Base-by-base conservation (phyloP, 768 basidiomycete genomes). In the Mrakia hoshinonis region DNA sequence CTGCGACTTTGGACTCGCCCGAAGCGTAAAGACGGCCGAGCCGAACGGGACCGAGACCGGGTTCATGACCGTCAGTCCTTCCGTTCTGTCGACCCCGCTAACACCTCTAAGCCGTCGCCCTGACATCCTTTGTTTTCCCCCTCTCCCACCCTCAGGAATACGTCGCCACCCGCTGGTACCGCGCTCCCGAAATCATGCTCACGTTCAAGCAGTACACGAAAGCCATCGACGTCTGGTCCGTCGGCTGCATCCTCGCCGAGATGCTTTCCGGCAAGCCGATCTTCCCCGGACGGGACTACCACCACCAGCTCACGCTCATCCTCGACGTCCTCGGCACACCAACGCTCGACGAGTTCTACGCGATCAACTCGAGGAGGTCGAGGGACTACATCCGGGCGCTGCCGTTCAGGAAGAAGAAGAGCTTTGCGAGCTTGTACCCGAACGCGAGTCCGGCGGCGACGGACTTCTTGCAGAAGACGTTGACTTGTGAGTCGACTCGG, bases 181-280 rank as follows among this genome's bases (percentile, higher is more conserved):
- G 96, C 47, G 96, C 96, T 0, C 96, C 96, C 0, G 96, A 99
- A 79, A 94, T 99, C 82, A 99, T 99, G 96, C 84, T 99, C 65
- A 96, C 70, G 43, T 72, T 72, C 84, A 95, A 96, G 79, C 90
- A 96, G 79, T 99, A 99, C 81, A 95, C 94, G 65, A 93, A 93
- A 82, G 89, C 72, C 1, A 65, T 68, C 67, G 67, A 82, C 58
- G 78, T 82, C 46, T 78, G 81, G 81, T 80, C 79, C 22, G 78
- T 82, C 46, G 81, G 81, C 0, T 81, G 81, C 74, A 81, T 81
- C 68, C 77, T 82, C 43, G 92, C 94, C 0, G 95, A 98, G 83
- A 97, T 97, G 94, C 83, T 98, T n/a, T 90, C 87, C 22, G 91
- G 92, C 36, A 94, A 93, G 77, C 94, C 95, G 0, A 84, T 99